A percentile compares a stretch with the other conserved stretches of the same genome.
phyloP scores from a whole-genome alignment of 2,329 filamentous ascomycete species.

The Pseudophaeomoniella oleicola region DNA sequence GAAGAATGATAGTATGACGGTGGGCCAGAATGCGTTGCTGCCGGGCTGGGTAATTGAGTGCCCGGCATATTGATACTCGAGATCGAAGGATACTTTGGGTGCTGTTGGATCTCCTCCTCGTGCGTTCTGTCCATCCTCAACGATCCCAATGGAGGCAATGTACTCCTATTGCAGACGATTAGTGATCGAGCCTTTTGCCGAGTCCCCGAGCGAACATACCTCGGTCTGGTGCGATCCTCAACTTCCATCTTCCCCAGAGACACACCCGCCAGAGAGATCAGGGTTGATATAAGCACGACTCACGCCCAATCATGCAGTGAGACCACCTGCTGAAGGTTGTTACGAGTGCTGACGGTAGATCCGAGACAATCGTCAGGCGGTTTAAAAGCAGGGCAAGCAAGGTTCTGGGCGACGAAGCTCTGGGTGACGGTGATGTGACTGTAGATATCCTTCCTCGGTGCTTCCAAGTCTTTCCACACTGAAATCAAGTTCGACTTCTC shows the following conservation, averaged over 20 bases:
- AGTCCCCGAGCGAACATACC: neutral
- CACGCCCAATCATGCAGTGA: no score
- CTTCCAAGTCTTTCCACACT: no score
- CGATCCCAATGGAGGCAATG: slow-evolving; percentile 27
- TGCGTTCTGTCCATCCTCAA: slow-evolving; percentile 19
- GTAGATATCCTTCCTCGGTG: no score
- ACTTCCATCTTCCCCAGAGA: neutral
- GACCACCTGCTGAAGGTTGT: no score
- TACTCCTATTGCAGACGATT: slow-evolving; percentile 18
- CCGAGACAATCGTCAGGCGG: no score
- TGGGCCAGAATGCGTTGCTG: slow-evolving; percentile 24
- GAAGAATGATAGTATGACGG: slow-evolving; percentile 25
- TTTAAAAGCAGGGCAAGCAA: no score
- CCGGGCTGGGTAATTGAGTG: slow-evolving; percentile 26
- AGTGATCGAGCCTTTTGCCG: neutral
- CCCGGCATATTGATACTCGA: slow-evolving; percentile 21
- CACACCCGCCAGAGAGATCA: neutral
- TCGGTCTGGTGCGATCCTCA: neutral
- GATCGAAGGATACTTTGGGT: slow-evolving; percentile 17
- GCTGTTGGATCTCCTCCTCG: slow-evolving; percentile 21
- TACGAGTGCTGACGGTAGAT: no score
- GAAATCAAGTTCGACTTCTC: no score
- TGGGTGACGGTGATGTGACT: no score
- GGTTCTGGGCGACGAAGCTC: no score
- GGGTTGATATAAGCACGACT: no score